Evolutionary conservation across 495 filamentous ascomycete genomes (phyloP), one percentile per base, ranked within the genome.

Genomic region (Lichina pygmaea): DNA sequence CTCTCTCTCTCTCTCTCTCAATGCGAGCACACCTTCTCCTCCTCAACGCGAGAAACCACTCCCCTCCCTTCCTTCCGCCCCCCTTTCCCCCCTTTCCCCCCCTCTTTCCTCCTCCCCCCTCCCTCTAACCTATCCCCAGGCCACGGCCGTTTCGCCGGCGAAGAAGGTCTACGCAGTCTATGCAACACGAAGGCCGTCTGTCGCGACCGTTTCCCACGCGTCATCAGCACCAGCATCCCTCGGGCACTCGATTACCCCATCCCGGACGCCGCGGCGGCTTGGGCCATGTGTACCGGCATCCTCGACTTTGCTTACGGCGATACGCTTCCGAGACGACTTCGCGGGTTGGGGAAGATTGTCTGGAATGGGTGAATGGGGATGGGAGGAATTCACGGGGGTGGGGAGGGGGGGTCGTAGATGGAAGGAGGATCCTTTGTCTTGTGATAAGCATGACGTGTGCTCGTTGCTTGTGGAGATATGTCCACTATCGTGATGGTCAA

Each of bases 61-160:
- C 24, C 24, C 24, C 24, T 4, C 24, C 24, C 24, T 4, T 24
- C 4, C 24, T 24, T 24, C 24, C 42, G 2, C 15, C 16, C 42
- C 6, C 30, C 2, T 24, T 6, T 5, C 13, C 36, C 13, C 30
- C 2, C 30, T 4, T 6, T 43, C 42, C 16, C 42, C 16, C 4
- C 16, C 30, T 43, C 30, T 43, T 6, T 43, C 30, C 12, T 17
- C 30, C 30, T 43, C 12, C 42, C 6, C 42, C 12, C 6, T 6
- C 30, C 10, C 42, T 32, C 16, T 43, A 17, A 11, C 36, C 36
- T n/a, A 39, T 39, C 36, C 6, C 6, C 31, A 49, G 89, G 89
- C 3, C 94, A 95, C 58, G 89, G 91, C 6, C 63, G 89, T 12
- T 95, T 97, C 63, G 89, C 80, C 0, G 89, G 82, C 34, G 79